Evolutionary conservation across 345 rosid species (phyloP), one percentile per base, ranked within the genome.

Genomic region (Brassica rapa): DNA sequence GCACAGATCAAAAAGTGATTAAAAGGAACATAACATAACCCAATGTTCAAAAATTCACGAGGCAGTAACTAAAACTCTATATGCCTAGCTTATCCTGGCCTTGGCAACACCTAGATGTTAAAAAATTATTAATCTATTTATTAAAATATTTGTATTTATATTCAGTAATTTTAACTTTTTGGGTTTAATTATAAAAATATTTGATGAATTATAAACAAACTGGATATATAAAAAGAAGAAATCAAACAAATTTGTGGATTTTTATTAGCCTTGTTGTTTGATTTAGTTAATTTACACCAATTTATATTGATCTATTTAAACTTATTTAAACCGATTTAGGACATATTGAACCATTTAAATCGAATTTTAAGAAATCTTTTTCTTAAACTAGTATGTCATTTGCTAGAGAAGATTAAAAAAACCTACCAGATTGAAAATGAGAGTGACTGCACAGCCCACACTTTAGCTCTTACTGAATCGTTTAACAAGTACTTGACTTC

Each of bases 401-500:
- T 21, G 1, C 8, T 3, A 37, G 24, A 78, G 12, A 53, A 14
- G 15, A 33, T 6, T 62, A 16, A 25, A 1, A 68, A 14, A 59
- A 30, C 53, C 0, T 84, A 92, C 97, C 98, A 93, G 29, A 90
- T 63, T 41, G 98, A 91, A 81, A 93, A 93, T 43, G 84, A 77
- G 60, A 86, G 81, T 74, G 96, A 71, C 72, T 87, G 89, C 64
- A 87, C 90, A 82, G 90, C 88, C 98, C 98, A 93, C 64, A 93
- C 86, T 84, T 86, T 87, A 66, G 91, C 90, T 74, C 87, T 83
- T 23, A 86, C 83, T 53, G 84, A 68, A 80, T 93, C 96, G 9
- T 85, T 77, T 70, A 88, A 32, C 83, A 93, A 61, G 70, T 83
- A 83, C 86, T 91, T 93, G 66, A 93, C 78, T 8, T 91, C 98